These are phyloP conservation scores for Alternaria dauci DNA, from an alignment of 2,329 filamentous ascomycete genomes.

Conservation along the genomic window DNA sequence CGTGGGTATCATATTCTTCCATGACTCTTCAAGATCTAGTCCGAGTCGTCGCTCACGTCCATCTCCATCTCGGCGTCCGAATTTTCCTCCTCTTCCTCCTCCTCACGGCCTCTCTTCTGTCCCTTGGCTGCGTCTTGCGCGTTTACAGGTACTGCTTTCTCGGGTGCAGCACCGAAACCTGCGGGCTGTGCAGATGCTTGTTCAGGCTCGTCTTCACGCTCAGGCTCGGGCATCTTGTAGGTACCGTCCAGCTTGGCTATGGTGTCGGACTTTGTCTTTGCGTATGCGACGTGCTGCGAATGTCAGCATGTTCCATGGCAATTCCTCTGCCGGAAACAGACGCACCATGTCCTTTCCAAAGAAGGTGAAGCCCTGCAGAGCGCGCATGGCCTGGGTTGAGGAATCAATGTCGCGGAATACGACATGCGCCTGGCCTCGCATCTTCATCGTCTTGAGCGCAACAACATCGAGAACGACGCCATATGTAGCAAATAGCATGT, in stretches of 20 bases:
- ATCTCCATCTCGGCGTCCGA: slow-evolving; percentile 65
- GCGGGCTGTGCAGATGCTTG: slow-evolving; percentile 55
- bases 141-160: slow-evolving; percentile 43
- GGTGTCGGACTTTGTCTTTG: slow-evolving; percentile 86
- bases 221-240: slow-evolving; percentile 71
- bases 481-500: slow-evolving; percentile 93
- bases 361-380: slow-evolving; percentile 84
- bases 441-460: slow-evolving; percentile 85
- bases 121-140: slow-evolving; percentile 60
- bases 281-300: slow-evolving; percentile 84
- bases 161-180: slow-evolving; percentile 41
- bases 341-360: slow-evolving; percentile 85
- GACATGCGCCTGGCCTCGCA: slow-evolving; percentile 95
- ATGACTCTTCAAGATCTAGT: slow-evolving; percentile 18
- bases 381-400: slow-evolving; percentile 93
- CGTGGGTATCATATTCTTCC: slow-evolving; percentile 27
- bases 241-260: slow-evolving; percentile 92
- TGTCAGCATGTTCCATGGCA: neutral
- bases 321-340: slow-evolving; percentile 21
- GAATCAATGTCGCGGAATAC: slow-evolving; percentile 88
- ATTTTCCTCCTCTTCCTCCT: slow-evolving; percentile 66
- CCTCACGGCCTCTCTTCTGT: slow-evolving; percentile 71
- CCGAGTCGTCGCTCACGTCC: slow-evolving; percentile 76
- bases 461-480: slow-evolving; percentile 92
- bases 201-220: slow-evolving; percentile 31